Evolutionary conservation across 139 green algal species (phyloP).

Genomic region (Spirogloea muscicola): DNA sequence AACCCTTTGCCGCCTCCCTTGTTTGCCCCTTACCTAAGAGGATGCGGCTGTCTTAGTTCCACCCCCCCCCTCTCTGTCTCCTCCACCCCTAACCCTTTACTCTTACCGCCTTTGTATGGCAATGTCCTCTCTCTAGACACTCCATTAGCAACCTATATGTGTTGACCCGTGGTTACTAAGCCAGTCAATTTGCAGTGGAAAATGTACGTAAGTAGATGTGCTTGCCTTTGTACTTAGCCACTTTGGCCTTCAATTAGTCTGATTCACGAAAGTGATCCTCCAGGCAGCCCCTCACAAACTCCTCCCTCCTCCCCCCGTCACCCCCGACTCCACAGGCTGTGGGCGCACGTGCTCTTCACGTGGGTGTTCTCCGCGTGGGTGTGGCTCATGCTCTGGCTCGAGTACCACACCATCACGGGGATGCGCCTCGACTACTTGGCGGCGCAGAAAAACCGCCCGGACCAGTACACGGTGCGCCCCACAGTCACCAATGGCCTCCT

Average conservation of each 20-base stretch:
- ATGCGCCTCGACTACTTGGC: constrained; percentile 37
- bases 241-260: not conserved
- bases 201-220: constrained; percentile 1
- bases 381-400: constrained; percentile 13
- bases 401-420: constrained; percentile 13
- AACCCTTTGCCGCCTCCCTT: too few species aligned
- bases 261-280: too few species aligned
- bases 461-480: constrained; percentile 38
- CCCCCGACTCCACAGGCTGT: constrained; percentile 10
- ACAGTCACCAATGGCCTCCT: too few species aligned
- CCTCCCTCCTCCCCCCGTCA: not conserved
- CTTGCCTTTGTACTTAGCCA: not conserved
- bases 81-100: too few species aligned
- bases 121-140: too few species aligned
- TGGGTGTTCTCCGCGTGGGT: constrained; percentile 31
- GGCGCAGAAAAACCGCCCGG: constrained; percentile 13
- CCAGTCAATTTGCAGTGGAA: too few species aligned
- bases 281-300: not conserved
- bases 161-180: too few species aligned
- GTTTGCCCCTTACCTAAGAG: too few species aligned
- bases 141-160: too few species aligned
- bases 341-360: constrained; percentile 28
- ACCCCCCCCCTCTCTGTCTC: not conserved
- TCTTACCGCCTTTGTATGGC: too few species aligned
- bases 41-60: not conserved